phyloP scores from a whole-genome alignment of 2,329 filamentous ascomycete genomes.

The Corynespora cassiicola region DNA sequence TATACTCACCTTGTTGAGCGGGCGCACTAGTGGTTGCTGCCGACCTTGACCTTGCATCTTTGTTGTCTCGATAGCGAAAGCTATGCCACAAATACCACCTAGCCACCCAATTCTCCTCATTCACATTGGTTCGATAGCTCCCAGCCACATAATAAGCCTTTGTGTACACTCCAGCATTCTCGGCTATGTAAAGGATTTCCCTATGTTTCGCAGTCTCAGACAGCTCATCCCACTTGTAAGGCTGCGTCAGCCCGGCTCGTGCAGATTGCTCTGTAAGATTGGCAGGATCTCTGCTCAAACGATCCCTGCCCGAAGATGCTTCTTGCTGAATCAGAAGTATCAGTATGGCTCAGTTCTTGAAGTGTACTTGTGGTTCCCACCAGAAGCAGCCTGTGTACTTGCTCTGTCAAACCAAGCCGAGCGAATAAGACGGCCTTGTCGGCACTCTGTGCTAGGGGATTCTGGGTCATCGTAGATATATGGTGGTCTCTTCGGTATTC shows the following conservation, averaged over 20 bases:
- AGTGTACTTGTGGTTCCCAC: conserved; percentile 32
- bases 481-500: no score
- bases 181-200: conserved; percentile 52
- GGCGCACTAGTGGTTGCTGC: no score
- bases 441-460: conserved; percentile 51
- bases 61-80: conserved; percentile 50
- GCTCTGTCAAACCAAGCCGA: conserved; percentile 49
- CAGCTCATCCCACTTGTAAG: conserved; percentile 56
- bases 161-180: conserved; percentile 47
- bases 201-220: conserved; percentile 56
- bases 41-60: no score
- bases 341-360: conserved; percentile 10
- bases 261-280: conserved; percentile 48
- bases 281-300: conserved; percentile 46
- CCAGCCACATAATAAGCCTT: conserved; percentile 51
- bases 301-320: conserved; percentile 49
- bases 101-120: conserved; percentile 58
- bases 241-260: conserved; percentile 36
- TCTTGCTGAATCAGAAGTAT: conserved; percentile 44
- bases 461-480: conserved; percentile 21
- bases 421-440: conserved; percentile 53
- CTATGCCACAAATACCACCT: conserved; percentile 61
- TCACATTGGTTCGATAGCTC: conserved; percentile 46
- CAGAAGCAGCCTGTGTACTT: conserved; percentile 53
- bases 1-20: no score